Evolutionary conservation across 208 protist species (phyloP), one percentile per base, ranked within the genome.

Genomic region (Angomonas ambiguus): DNA sequence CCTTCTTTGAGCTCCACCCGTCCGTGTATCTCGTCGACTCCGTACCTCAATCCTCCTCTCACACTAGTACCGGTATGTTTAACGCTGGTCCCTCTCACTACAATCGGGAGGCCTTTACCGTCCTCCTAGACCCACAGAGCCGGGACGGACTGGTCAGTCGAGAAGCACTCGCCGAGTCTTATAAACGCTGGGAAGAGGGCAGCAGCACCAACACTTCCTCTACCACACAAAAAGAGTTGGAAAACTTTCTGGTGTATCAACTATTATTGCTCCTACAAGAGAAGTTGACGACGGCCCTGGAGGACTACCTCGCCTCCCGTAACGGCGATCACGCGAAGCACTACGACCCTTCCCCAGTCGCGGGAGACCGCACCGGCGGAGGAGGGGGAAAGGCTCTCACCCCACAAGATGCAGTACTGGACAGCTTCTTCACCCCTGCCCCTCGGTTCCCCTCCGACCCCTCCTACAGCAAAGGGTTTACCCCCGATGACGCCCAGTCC

Each of bases 1-100:
- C 51, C 8, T 24, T 67, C 16, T 80, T 72, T 62, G 53, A 68
- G 22, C 57, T 69, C n/a, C 69, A 69, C 1, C 74, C 74, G 5
- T 66, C 65, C 2, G 10, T 80, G 0, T 80, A 73, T 30, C 41
- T 80, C 0, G 56, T 75, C 25, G 74, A 80, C 61, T 67, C 74
- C 5, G 64, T 65, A n/a, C n/a, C n/a, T n/a, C n/a, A n/a, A n/a
- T n/a, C n/a, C n/a, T n/a, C n/a, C n/a, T n/a, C n/a, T n/a, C n/a
- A n/a, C n/a, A n/a, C n/a, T n/a, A n/a, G n/a, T n/a, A n/a, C n/a
- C n/a, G n/a, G n/a, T n/a, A n/a, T n/a, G n/a, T n/a, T n/a, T n/a
- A n/a, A n/a, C n/a, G n/a, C n/a, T n/a, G n/a, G n/a, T n/a, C n/a
- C n/a, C n/a, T n/a, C n/a, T n/a, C n/a, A n/a, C n/a, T n/a, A n/a